phyloP scores from a whole-genome alignment of 108 stramenopile species.

The Nannochloropsis granulata region DNA sequence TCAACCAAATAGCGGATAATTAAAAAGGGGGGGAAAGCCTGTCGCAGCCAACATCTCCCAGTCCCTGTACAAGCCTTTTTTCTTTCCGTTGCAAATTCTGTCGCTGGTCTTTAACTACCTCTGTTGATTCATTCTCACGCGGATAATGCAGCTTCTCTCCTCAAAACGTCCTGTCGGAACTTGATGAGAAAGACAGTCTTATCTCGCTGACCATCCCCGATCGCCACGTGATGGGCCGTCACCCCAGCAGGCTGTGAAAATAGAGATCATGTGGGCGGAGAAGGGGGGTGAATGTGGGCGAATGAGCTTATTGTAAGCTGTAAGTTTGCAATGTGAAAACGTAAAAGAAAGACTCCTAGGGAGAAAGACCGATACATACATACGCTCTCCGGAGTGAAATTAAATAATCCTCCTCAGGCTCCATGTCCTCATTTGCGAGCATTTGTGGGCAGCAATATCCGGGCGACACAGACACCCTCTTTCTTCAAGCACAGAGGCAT shows the following conservation, averaged over 20 bases:
- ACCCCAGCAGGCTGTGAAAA: slow-evolving; percentile 15
- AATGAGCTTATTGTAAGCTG: not conserved
- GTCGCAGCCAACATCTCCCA: too few relatives aligned
- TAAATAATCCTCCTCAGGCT: too few relatives aligned
- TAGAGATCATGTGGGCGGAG: not conserved
- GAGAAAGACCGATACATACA: too few relatives aligned
- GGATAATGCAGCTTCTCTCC: slow-evolving; percentile 5
- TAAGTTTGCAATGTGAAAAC: not conserved
- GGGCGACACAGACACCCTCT: too few relatives aligned
- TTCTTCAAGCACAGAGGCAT: too few relatives aligned
- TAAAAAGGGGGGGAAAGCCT: too few relatives aligned
- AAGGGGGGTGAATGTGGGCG: not conserved
- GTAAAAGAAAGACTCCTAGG: not conserved
- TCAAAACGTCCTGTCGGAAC: slow-evolving; percentile 15
- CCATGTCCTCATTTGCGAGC: too few relatives aligned
- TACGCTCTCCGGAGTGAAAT: too few relatives aligned
- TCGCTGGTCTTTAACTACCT: not conserved
- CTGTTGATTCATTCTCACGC: not conserved
- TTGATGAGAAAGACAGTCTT: slow-evolving; percentile 32
- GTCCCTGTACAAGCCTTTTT: not conserved
- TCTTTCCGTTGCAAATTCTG: not conserved
- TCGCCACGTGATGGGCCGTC: slow-evolving; percentile 16
- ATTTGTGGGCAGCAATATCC: too few relatives aligned
- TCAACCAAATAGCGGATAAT: too few relatives aligned
- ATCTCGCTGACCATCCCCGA: slow-evolving; percentile 13